Evolutionary conservation across 306 rosid species (phyloP).

Genomic region (Vigna nakashimae): DNA sequence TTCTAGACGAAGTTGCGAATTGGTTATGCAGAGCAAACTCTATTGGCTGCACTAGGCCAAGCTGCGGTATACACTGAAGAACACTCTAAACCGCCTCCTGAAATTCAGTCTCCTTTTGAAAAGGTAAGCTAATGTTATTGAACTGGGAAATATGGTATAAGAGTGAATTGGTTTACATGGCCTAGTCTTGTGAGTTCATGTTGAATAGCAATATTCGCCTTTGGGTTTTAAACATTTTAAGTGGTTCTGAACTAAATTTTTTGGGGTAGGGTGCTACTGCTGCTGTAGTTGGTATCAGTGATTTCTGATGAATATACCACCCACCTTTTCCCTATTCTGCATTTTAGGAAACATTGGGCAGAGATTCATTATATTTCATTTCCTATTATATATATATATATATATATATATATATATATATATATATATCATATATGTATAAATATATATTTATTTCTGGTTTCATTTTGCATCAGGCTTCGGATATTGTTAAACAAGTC

Average conservation of each 20-base stretch:
- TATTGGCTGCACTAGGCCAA: conserved; percentile 91
- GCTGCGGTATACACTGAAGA: conserved; percentile 84
- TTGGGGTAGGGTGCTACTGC: conserved; percentile 12
- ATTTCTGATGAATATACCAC: conserved; percentile 32
- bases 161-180: conserved; percentile 10
- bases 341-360: conserved; percentile 10
- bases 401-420: not conserved
- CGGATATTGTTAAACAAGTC: conserved; percentile 80
- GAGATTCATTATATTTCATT: conserved; percentile 1
- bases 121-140: conserved; percentile 63
- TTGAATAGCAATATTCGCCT: conserved; percentile 11
- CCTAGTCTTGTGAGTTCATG: conserved; percentile 29
- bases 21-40: conserved; percentile 91
- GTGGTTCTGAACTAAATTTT: conserved; percentile 12
- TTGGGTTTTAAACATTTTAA: conserved; percentile 31
- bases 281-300: conserved; percentile 11
- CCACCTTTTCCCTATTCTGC: conserved; percentile 28
- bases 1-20: conserved; percentile 81
- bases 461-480: conserved; percentile 73
- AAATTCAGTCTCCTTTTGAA: conserved; percentile 75
- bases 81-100: conserved; percentile 71
- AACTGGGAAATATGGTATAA: conserved; percentile 31
- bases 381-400: not conserved
- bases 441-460: conserved; percentile 23
- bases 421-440: not conserved